Conservation (phyloP, 169 alveolate species). For the Cryptosporidium meleagridis region DNA sequence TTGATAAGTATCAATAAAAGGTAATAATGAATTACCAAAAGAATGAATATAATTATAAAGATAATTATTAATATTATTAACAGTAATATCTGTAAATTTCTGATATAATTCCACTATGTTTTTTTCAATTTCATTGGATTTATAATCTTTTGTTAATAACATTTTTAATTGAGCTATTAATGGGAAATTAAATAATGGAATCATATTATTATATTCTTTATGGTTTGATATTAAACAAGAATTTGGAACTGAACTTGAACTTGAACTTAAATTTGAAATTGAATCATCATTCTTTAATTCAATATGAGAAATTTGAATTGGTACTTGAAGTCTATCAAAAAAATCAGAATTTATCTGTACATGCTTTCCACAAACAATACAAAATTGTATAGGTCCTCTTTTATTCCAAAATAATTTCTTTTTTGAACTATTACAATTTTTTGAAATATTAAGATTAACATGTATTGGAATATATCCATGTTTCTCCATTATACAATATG, state of each 20-base stretch:
- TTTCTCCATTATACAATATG: constrained; percentile 38
- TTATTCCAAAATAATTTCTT: constrained; percentile 36
- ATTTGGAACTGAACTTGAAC: background rate
- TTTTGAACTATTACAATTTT: background rate
- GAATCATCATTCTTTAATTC: background rate
- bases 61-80: constrained; percentile 26
- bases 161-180: constrained; percentile 9
- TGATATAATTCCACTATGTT: background rate
- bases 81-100: constrained; percentile 19
- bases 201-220: background rate
- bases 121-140: constrained; percentile 20
- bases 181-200: background rate
- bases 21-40: background rate
- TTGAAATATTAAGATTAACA: background rate
- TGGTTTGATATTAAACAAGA: background rate
- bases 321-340: constrained; percentile 64
- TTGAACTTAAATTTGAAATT: too few relatives aligned
- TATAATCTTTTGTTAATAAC: background rate
- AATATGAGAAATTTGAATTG: constrained; percentile 34
- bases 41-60: constrained; percentile 5
- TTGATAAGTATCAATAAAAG: background rate
- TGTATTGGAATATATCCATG: constrained; percentile 39
- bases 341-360: constrained; percentile 44
- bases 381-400: constrained; percentile 25
- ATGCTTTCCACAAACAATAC: constrained; percentile 37